Base-by-base conservation (phyloP, 2,329 filamentous ascomycete species). In the Dothistroma pini region DNA sequence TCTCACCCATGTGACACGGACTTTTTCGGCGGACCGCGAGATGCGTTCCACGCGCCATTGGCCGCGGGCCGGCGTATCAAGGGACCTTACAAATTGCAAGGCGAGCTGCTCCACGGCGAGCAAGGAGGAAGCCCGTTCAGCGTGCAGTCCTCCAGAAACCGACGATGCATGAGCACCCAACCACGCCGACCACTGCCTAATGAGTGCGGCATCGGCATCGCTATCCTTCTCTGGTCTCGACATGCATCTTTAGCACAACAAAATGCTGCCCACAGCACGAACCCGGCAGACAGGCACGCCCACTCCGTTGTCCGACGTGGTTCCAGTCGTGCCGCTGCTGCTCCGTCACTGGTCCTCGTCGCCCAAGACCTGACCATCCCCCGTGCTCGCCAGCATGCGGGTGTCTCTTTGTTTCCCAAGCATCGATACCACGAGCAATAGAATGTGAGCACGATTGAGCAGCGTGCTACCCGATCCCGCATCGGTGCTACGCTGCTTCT, bases 241-340 rank as follows among this genome's bases (percentile, higher is more conserved):
- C 62, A 54, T 63, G 61, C 61, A 63, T 54, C 52, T 25, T 58
- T 57, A 56, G 58, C 49, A 31, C 34, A 34, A 31, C 34, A 35
- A 57, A 56, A 55, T 50, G 38, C 54, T 57, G 51, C 22, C 31
- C 25, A 52, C 54, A 44, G 48, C 54, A 58, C 6, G 8, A 19
- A 54, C 60, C 60, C 57, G 54, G 35, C 58, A 51, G 55, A 53
- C 60, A 58, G 60, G 59, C 44, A 57, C 60, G 25, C 29, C 53
- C 41, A 47, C 25, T 32, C 54, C 54, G 54, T 60, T 52, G 63
- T 63, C 57, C 58, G 51, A 62, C 62, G 64, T 66, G 64, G 64
- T 64, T 63, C 64, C 62, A 66, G 50, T 64, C 59, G 57, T 29
- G 52, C 58, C 60, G 56, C 56, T 48, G 52, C 57, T 51, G 57